These are phyloP conservation scores for Coniferiporia sulphurascens DNA, from an alignment of 1,284 basidiomycete species.

Conservation along the genomic window DNA sequence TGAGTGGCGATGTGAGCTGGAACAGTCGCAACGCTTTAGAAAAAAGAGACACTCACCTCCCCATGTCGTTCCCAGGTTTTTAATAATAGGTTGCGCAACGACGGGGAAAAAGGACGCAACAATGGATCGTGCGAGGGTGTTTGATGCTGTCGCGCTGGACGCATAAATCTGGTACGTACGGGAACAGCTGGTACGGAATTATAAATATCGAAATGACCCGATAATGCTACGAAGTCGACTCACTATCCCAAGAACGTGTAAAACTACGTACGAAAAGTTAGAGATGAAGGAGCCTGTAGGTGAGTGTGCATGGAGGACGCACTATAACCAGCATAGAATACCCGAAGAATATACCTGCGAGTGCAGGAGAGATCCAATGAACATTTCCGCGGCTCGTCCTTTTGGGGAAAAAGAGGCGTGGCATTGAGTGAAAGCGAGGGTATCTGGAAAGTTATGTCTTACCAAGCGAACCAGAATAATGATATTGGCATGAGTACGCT, in stretches of 20 bases:
- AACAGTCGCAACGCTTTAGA: background rate
- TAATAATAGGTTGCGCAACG: conserved; percentile 23
- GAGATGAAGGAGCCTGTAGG: background rate
- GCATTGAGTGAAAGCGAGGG: background rate
- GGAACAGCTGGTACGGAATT: conserved; percentile 18
- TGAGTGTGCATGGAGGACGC: background rate
- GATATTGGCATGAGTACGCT: conserved; percentile 23
- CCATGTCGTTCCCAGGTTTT: conserved; percentile 27
- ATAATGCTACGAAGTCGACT: background rate
- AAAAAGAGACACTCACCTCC: conserved; percentile 20
- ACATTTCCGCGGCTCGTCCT: conserved; percentile 27
- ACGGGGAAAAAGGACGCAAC: conserved; percentile 26
- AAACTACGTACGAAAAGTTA: conserved; percentile 6
- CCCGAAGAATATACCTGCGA: conserved; percentile 27
- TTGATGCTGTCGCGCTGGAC: conserved; percentile 26
- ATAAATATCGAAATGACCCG: background rate
- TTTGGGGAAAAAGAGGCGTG: background rate
- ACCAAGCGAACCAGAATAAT: conserved; percentile 31
- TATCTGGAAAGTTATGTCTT: background rate
- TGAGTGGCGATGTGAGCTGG: background rate
- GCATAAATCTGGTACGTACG: conserved; percentile 26
- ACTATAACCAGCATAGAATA: conserved; percentile 23
- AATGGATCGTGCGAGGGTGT: conserved; percentile 25
- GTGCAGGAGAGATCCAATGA: conserved; percentile 27
- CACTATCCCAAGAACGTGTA: conserved; percentile 19